Evolutionary conservation across 2,329 filamentous ascomycete genomes (phyloP).

Genomic region (Aspergillus fructus): DNA sequence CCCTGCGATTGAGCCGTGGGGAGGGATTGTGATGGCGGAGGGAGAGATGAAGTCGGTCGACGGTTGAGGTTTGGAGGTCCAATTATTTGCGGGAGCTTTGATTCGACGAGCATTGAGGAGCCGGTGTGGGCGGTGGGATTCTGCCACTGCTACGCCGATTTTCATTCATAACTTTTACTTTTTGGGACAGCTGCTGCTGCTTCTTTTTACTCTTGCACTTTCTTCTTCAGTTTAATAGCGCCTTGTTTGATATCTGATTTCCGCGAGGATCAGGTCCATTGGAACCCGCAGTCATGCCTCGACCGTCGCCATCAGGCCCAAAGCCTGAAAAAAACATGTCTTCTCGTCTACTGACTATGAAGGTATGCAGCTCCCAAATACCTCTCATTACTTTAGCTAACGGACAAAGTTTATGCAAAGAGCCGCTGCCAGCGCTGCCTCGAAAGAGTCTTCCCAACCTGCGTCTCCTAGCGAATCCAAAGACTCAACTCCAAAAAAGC

Average conservation of each 20-base stretch:
- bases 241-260: constrained; percentile 1
- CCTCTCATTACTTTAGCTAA: background rate
- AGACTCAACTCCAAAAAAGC: constrained; percentile 36
- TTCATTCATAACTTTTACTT: constrained; percentile 2
- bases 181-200: background rate
- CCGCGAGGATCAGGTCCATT: background rate
- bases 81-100: constrained; percentile 24
- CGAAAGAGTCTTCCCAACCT: constrained; percentile 44
- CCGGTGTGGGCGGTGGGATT: constrained; percentile 18
- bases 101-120: constrained; percentile 24
- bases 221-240: background rate
- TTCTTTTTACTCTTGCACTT: background rate
- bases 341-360: constrained; percentile 87
- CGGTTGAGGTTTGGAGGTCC: constrained; percentile 31
- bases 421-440: constrained; percentile 62
- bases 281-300: constrained; percentile 29
- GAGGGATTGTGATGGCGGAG: constrained; percentile 18
- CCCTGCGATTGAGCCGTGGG: constrained; percentile 14
- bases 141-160: constrained; percentile 18
- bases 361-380: constrained; percentile 45
- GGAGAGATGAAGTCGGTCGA: constrained; percentile 20
- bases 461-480: constrained; percentile 48
- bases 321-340: constrained; percentile 73
- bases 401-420: constrained; percentile 78
- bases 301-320: constrained; percentile 48